Evolutionary conservation across 768 basidiomycete species (phyloP), one percentile per base, ranked within the genome.

Genomic region (Cystobasidium tubakii): DNA sequence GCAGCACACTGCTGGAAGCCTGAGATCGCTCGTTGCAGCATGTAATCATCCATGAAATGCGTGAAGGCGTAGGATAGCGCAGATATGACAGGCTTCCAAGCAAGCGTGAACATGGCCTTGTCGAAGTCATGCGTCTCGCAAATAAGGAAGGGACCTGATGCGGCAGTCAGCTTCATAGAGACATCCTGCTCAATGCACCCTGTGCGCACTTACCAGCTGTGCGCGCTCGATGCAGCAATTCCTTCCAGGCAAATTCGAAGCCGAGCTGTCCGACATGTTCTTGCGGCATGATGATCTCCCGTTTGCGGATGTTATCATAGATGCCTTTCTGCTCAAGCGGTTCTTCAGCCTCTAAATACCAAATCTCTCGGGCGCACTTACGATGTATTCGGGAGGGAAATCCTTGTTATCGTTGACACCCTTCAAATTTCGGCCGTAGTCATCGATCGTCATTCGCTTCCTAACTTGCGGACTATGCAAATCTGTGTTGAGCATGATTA

Each of bases 241-340:
- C 93, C 80, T 96, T 97, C 96, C 96, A 99, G 21, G 96, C 95
- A 80, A 95, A 96, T 77, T 98, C 96, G 80, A 99, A 99, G 10
- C 96, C 96, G 55, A 95, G 85, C 79, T 92, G 91, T 1, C 95
- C 96, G 10, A 88, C 90, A 79, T 99, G 96, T 78, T 99, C 96
- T 81, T 97, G 93, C 0, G 96, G 95, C 88, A 99, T 89, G 63
- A 98, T 86, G 69, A 99, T 97, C 82, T 99, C 96, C 53, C 88
- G 85, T 82, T 90, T 93, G 66, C 90, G 87, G 78, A 99, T 96
- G 0, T 91, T 92, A 77, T 98, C 93, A 77, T 92, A 98, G 65
- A 98, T 91, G 54, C 85, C 85, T 83, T 88, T 87, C 94, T 96
- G 79, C 10, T 73, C n/a, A 74, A 15, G 3, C 7, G 19, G 7